Evolutionary conservation across 129 eudicot genomes (phyloP).

Genomic region (Ambrosia trifida): DNA sequence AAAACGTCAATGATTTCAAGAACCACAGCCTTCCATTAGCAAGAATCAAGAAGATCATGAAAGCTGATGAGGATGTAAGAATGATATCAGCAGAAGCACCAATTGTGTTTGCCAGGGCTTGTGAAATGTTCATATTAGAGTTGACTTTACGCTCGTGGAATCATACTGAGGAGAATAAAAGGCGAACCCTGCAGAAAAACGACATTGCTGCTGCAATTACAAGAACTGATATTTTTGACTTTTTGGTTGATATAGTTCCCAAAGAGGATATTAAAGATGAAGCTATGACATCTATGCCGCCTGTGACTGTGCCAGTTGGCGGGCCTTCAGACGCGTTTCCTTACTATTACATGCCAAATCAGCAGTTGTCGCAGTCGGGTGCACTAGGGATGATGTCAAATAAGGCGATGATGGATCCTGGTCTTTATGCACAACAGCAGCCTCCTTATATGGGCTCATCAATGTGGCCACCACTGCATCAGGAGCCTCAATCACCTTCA

Average conservation of each 20-base stretch:
- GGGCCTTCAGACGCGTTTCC: constrained; percentile 61
- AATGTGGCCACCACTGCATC: constrained; percentile 59
- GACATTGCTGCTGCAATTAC: constrained; percentile 80
- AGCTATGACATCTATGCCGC: constrained; percentile 52
- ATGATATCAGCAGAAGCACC: constrained; percentile 93
- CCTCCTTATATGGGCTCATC: constrained; percentile 56
- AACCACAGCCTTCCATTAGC: constrained; percentile 93
- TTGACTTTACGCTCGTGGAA: constrained; percentile 77
- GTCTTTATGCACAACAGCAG: constrained; percentile 49
- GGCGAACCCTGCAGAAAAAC: constrained; percentile 67
- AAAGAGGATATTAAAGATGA: constrained; percentile 70
- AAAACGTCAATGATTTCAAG: constrained; percentile 66
- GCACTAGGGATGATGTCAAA: constrained; percentile 53
- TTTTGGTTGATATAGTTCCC: constrained; percentile 70
- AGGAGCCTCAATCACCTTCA: constrained; percentile 57
- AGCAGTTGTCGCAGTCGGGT: constrained; percentile 61
- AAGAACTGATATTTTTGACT: constrained; percentile 71
- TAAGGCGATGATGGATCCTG: constrained; percentile 56
- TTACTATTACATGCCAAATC: constrained; percentile 62
- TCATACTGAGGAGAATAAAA: constrained; percentile 76
- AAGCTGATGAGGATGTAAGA: constrained; percentile 81
- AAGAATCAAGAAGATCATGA: constrained; percentile 84
- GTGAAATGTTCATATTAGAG: constrained; percentile 82
- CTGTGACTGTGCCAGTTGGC: constrained; percentile 56
- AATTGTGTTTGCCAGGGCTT: constrained; percentile 72